Evolutionary conservation across 768 basidiomycete species (phyloP).

Genomic region (Russula compacta): DNA sequence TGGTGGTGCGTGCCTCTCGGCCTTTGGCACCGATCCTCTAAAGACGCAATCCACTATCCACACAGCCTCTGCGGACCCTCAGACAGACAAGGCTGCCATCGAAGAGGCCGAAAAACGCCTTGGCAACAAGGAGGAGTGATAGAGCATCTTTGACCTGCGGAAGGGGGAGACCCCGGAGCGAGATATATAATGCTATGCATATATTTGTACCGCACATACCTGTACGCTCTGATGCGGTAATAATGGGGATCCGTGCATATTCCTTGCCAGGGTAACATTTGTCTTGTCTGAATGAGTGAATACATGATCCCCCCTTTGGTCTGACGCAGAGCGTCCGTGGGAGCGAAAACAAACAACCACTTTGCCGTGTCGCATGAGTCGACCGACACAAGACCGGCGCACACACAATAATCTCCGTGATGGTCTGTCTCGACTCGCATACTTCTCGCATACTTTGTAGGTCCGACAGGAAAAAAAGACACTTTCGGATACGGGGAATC

Average conservation of each 20-base stretch:
- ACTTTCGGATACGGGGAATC: constrained; percentile 33
- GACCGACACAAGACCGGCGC: too few relatives aligned
- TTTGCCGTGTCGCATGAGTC: too few relatives aligned
- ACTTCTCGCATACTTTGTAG: too few relatives aligned
- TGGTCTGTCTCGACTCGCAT: too few relatives aligned
- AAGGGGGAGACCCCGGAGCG: background rate
- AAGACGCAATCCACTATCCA: background rate
- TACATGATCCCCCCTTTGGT: too few relatives aligned
- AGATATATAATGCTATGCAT: constrained; percentile 12
- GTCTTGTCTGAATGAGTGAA: background rate
- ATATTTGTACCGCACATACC: constrained; percentile 3
- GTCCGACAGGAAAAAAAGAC: background rate
- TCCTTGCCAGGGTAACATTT: background rate
- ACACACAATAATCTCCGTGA: too few relatives aligned
- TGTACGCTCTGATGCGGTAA: background rate
- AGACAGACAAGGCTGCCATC: constrained; percentile 79
- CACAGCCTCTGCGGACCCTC: constrained; percentile 51
- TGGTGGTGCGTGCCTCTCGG: constrained; percentile 40
- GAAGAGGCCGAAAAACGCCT: constrained; percentile 83
- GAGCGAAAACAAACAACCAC: too few relatives aligned
- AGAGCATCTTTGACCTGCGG: background rate
- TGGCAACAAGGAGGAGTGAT: constrained; percentile 53
- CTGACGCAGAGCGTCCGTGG: too few relatives aligned
- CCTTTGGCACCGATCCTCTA: background rate
- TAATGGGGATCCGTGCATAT: background rate